A percentile compares a stretch with the other conserved stretches of the same genome.
Evolutionary conservation across 108 stramenopile genomes (phyloP).

Genomic region (Cyclostephanos tholiformis): DNA sequence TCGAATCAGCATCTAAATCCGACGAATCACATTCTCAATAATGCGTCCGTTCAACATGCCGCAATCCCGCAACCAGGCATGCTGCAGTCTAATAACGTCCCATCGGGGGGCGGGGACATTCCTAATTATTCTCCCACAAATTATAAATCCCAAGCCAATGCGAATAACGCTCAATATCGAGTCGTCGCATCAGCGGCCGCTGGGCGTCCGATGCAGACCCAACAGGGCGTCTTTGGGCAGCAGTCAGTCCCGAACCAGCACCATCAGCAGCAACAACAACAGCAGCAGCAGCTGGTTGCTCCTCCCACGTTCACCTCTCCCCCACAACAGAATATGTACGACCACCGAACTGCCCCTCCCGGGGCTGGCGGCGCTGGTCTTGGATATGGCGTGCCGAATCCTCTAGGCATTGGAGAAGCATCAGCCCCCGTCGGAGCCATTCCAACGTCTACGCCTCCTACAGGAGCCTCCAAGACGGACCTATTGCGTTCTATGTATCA

Average conservation of each 20-base stretch:
- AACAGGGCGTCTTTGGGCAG: constrained; percentile 7
- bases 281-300: constrained; percentile 8
- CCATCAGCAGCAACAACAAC: constrained; percentile 20
- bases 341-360: constrained; percentile 11
- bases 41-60: constrained; percentile 8
- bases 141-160: background rate
- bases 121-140: constrained; percentile 1
- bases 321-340: constrained; percentile 18
- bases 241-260: constrained; percentile 12
- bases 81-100: background rate
- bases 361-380: constrained; percentile 10
- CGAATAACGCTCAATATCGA: constrained; percentile 11
- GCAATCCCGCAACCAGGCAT: background rate
- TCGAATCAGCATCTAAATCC: constrained; percentile 7
- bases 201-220: background rate
- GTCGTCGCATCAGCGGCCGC: background rate
- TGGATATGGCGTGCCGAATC: constrained; percentile 29
- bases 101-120: background rate
- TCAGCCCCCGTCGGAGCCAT: background rate
- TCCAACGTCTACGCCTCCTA: background rate
- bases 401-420: constrained; percentile 22
- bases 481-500: constrained; percentile 50
- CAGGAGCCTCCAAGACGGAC: constrained; percentile 29
- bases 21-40: constrained; percentile 1
- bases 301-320: constrained; percentile 13